Percentiles rank a stretch among this genome's conserved stretches.
phyloP scores from a whole-genome alignment of 2,329 filamentous ascomycete genomes.

The Monosporascus cannonballus region DNA sequence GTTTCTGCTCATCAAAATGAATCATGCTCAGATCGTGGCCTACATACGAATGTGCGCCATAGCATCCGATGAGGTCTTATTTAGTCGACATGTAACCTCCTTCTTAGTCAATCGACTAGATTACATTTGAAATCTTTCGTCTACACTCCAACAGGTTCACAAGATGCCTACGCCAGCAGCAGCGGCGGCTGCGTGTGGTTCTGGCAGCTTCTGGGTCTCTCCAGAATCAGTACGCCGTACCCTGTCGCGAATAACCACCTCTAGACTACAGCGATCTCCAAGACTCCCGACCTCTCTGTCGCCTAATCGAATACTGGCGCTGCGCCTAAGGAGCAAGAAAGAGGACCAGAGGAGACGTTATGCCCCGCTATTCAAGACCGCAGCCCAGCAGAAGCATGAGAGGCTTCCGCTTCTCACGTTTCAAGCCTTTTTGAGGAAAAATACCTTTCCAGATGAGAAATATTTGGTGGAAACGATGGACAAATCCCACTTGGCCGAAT shows the following conservation, averaged over 20 bases:
- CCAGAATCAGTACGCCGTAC: slow-evolving; percentile 9
- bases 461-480: slow-evolving; percentile 6
- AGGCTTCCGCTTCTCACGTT: slow-evolving; percentile 23
- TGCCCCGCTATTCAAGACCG: slow-evolving; percentile 5
- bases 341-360: slow-evolving; percentile 12
- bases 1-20: background rate
- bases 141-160: too few relatives aligned
- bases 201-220: slow-evolving; percentile 6
- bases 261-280: slow-evolving; percentile 12
- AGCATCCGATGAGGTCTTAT: background rate
- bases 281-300: slow-evolving; percentile 6
- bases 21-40: background rate
- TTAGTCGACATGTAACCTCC: too few relatives aligned
- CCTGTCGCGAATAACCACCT: slow-evolving; percentile 17
- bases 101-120: too few relatives aligned
- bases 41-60: background rate
- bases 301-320: slow-evolving; percentile 19
- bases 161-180: background rate
- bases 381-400: slow-evolving; percentile 13
- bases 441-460: slow-evolving; percentile 16
- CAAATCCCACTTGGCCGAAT: slow-evolving; percentile 16
- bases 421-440: slow-evolving; percentile 16
- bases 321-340: slow-evolving; percentile 16
- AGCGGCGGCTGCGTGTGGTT: background rate
- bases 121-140: too few relatives aligned